phyloP scores from a whole-genome alignment of 2,329 filamentous ascomycete species.

The Botrytis tulipae region DNA sequence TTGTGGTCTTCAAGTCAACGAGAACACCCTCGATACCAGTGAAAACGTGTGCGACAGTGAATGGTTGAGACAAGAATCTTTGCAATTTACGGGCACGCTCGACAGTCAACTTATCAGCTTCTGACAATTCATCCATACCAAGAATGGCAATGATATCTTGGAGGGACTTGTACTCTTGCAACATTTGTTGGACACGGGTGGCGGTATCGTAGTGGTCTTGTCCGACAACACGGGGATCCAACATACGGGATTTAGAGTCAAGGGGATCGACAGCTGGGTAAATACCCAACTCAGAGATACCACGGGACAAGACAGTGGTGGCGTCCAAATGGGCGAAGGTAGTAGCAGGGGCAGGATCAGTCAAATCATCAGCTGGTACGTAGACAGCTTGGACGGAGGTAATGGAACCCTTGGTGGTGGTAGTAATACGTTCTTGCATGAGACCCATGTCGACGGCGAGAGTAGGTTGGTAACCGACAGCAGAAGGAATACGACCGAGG shows the following conservation, averaged over 20 bases:
- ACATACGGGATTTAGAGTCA: conserved; percentile 98
- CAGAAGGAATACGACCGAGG: conserved; percentile 98
- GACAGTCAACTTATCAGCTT: conserved; percentile 99
- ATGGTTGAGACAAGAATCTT: conserved; percentile 99
- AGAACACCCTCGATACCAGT: conserved; percentile 76
- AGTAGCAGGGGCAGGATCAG: conserved; percentile 97
- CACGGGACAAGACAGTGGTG: conserved; percentile 99
- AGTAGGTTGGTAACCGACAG: conserved; percentile 99
- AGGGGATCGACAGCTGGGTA: conserved; percentile 99
- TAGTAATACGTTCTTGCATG: conserved; percentile 99
- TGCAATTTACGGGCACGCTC: conserved; percentile 99
- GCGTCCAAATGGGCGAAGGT: conserved; percentile 99
- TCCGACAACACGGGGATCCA: conserved; percentile 97
- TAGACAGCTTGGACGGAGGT: conserved; percentile 99
- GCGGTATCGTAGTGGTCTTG: conserved; percentile 97
- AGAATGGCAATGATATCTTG: conserved; percentile 99
- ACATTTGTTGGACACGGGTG: conserved; percentile 95
- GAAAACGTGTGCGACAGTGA: conserved; percentile 84
- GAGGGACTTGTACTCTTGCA: conserved; percentile 99
- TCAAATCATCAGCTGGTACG: conserved; percentile 99
- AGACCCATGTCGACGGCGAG: conserved; percentile 98
- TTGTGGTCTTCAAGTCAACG: conserved; percentile 98
- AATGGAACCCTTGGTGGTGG: conserved; percentile 98
- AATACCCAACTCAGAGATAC: conserved; percentile 99
- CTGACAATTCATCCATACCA: conserved; percentile 99